Evolutionary conservation across 495 filamentous ascomycete species (phyloP).

Genomic region (Endocarpon pusillum): DNA sequence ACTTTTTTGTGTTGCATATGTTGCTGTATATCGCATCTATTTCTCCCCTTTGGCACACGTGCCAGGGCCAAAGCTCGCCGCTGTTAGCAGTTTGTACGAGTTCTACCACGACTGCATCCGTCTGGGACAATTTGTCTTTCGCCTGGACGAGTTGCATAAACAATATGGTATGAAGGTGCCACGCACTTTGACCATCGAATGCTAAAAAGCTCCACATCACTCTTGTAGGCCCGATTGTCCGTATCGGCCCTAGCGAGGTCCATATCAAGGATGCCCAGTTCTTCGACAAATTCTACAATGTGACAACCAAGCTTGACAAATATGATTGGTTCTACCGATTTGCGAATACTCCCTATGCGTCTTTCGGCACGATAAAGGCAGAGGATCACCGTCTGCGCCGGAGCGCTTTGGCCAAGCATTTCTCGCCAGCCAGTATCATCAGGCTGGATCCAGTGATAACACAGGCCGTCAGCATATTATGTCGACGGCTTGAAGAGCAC

Average conservation of each 20-base stretch:
- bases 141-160: slow-evolving; percentile 21
- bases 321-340: slow-evolving; percentile 2
- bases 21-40: slow-evolving; percentile 13
- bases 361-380: slow-evolving; percentile 18
- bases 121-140: slow-evolving; percentile 17
- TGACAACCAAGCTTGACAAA: slow-evolving; percentile 13
- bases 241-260: slow-evolving; percentile 16
- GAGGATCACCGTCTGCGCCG: slow-evolving; percentile 24
- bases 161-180: slow-evolving; percentile 23
- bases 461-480: slow-evolving; percentile 17
- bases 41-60: slow-evolving; percentile 17
- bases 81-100: slow-evolving; percentile 22
- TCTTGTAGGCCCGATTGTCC: slow-evolving; percentile 18
- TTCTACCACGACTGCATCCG: slow-evolving; percentile 22
- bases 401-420: slow-evolving; percentile 20
- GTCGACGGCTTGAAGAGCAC: slow-evolving; percentile 9
- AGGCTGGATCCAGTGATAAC: slow-evolving; percentile 21
- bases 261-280: slow-evolving; percentile 20
- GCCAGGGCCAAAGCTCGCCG: slow-evolving; percentile 23
- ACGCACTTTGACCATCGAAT: not conserved
- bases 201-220: not conserved
- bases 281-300: slow-evolving; percentile 15
- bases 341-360: slow-evolving; percentile 7
- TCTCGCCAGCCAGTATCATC: slow-evolving; percentile 21
- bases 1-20: too few species aligned